Evolutionary conservation across 2,329 filamentous ascomycete genomes (phyloP).

Genomic region (Fusarium mundagurra): DNA sequence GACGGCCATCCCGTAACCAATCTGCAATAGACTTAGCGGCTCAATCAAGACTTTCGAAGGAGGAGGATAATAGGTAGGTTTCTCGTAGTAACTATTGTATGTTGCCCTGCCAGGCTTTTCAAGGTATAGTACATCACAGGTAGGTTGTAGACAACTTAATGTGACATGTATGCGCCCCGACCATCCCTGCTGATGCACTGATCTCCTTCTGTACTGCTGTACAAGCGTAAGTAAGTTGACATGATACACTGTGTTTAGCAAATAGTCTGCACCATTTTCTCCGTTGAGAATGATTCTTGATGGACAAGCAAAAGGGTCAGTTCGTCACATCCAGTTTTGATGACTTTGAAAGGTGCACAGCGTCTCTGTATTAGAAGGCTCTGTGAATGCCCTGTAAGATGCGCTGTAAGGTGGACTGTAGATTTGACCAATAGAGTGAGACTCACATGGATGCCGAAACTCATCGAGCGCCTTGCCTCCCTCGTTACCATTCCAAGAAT

Average conservation of each 20-base stretch:
- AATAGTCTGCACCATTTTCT: neutral
- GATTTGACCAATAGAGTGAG: neutral
- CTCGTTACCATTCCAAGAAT: accelerated
- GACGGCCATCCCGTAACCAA: accelerated
- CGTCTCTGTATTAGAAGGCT: accelerated
- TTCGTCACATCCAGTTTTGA: neutral
- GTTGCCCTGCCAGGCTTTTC: accelerated
- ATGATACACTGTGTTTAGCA: neutral
- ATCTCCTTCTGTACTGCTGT: too few relatives aligned
- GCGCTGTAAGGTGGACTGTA: neutral
- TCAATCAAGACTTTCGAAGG: accelerated
- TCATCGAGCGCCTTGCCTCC: neutral
- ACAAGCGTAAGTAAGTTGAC: too few relatives aligned
- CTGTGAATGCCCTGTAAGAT: neutral
- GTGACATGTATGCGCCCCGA: neutral
- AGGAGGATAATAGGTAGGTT: neutral
- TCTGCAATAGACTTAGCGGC: accelerated
- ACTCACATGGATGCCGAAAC: neutral
- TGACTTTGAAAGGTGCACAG: neutral
- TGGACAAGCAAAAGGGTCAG: accelerated
- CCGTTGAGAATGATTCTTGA: neutral
- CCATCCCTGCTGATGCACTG: neutral
- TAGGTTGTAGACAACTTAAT: neutral
- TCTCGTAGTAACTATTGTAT: neutral
- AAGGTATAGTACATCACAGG: neutral